phyloP scores from a whole-genome alignment of 805 yeast genomes.

The Hanseniaspora mollemarum region DNA sequence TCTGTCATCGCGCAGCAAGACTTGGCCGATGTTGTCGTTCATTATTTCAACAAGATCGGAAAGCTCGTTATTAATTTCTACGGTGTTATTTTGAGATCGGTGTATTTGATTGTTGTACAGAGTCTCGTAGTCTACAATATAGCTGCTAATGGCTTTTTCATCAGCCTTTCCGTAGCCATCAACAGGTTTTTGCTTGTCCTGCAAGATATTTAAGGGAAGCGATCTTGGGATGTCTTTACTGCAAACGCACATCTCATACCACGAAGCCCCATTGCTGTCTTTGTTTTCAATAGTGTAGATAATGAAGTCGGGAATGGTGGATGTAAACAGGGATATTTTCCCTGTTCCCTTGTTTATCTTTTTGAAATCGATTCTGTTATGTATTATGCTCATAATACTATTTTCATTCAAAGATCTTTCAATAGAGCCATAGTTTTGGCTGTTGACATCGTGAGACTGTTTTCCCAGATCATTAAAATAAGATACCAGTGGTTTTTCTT shows the following conservation, averaged over 20 bases:
- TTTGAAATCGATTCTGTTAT: constrained; percentile 3
- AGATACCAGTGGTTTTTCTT: neutral
- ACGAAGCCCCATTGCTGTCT: neutral
- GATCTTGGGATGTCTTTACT: constrained; percentile 2
- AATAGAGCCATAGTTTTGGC: neutral
- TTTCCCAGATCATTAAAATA: neutral
- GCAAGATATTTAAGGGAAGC: constrained; percentile 5
- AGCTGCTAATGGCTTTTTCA: neutral
- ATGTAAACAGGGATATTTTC: neutral
- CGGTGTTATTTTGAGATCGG: neutral
- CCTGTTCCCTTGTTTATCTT: neutral
- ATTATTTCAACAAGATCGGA: constrained; percentile 28
- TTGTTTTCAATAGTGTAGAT: neutral
- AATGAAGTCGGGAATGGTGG: neutral
- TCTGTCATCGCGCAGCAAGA: constrained; percentile 68
- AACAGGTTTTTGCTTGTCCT: constrained; percentile 1
- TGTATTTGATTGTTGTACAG: neutral
- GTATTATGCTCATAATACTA: neutral
- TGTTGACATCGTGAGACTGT: neutral
- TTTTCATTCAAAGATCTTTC: neutral
- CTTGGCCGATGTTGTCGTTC: constrained; percentile 33
- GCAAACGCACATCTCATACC: neutral
- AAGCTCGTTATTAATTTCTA: constrained; percentile 25
- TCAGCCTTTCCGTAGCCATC: neutral
- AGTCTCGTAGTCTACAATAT: neutral